Evolutionary conservation across 768 basidiomycete genomes (phyloP), one percentile per base, ranked within the genome.

Genomic region (Suillus subalutaceus): DNA sequence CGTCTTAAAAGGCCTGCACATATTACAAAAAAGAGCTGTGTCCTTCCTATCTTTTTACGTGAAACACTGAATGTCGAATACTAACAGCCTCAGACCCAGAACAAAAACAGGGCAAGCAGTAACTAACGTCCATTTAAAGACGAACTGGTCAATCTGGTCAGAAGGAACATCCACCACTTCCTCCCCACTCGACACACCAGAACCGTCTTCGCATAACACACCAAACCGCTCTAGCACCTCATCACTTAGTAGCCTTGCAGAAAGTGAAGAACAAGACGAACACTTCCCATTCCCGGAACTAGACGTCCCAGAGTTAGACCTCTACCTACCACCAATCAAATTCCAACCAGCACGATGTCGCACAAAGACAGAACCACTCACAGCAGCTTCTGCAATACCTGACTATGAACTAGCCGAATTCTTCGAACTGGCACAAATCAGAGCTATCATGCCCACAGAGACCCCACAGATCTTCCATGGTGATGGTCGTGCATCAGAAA

Each of bases 161-260:
- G 16, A 6, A 43, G 41, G 16, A 6, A 43, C 41, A 43, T 43
- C 41, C 13, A 16, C 15, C 6, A 6, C 41, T 16, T 43, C 41
- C 13, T 43, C 41, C 6, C 41, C 40, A 1, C 40, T 41, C 6
- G 6, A 43, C 6, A 43, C 41, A 15, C 41, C 41, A 41, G 15
- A 41, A 6, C 15, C 15, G 16, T 43, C 15, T 1, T 16, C 6
- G 0, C 41, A 43, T 6, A 43, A 52, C 15, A 52, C 26, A 7
- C 26, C 26, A 52, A 3, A 16, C 2, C 6, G 3, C 7, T 52
- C 15, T 0, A 16, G 15, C 1, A 15, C 0, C 0, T 52, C 15
- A 4, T 52, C 50, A 0, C 50, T 26, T 1, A 52, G 50, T 1
- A 52, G 50, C 13, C 23, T 52, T 2, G 26, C 26, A 26, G 15